Base-by-base conservation (phyloP, 2,329 filamentous ascomycete species). In the Ophiosphaerella korrae region DNA sequence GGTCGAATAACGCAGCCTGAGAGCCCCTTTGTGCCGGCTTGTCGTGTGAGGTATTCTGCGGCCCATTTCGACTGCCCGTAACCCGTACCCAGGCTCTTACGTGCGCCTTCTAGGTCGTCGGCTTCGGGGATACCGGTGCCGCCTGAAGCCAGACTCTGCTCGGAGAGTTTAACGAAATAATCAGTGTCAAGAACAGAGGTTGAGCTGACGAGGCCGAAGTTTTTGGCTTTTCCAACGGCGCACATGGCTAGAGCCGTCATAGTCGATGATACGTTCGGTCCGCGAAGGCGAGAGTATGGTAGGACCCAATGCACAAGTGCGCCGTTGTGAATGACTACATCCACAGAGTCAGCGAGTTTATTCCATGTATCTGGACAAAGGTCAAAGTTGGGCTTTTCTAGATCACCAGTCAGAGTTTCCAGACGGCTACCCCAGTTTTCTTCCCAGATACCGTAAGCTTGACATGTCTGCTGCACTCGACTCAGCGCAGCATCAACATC, bases 1-100 rank as follows among this genome's bases (percentile, higher is more conserved):
- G 93, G 88, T 11, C 93, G 85, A 42, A 96, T 80, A 36, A 96
- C 84, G 18, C 87, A 82, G 13, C 90, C 92, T 13, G 76, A 78
- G 2, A 97, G 83, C 11, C 93, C 92, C 48, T 90, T 83, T 49
- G 79, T 79, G 42, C 92, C 90, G 23, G 93, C 92, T 71, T 90
- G 88, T 21, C 89, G 83, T 18, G 92, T 84, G 41, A 97, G 80
- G 59, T 83, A 84, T 67, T 88, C 85, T 3, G 83, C 82, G 5
- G 84, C 89, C 92, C 92, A 97, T 77, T 97, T 97, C 58, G 84
- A 86, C 73, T 97, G 92, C 2, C 93, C 92, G 65, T 97, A 97
- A 5, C 93, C 92, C 1, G 90, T 96, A 34, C 85, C 86, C 1
- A 97, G 84, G 29, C 90, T 90, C 45, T 79, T 85, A 34, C 85